phyloP scores from a whole-genome alignment of 169 alveolate species.

The Toxoplasma gondii region DNA sequence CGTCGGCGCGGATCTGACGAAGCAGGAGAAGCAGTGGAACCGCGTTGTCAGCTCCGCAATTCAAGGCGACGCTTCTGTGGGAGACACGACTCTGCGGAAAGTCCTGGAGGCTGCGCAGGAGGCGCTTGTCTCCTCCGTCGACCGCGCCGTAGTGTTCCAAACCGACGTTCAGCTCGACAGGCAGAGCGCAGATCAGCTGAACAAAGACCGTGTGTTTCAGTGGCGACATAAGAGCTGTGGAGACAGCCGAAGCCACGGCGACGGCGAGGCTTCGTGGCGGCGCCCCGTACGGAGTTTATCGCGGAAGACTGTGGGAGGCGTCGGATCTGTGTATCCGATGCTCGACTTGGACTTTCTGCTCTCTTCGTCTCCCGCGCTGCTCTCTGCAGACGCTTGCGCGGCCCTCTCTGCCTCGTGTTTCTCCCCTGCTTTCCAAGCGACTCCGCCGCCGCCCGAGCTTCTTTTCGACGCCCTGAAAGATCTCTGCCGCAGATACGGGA shows the following conservation, averaged over 20 bases:
- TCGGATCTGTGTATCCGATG: neutral
- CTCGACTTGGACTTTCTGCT: neutral
- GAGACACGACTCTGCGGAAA: neutral
- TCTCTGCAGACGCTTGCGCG: conserved; percentile 19
- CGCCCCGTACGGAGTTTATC: neutral
- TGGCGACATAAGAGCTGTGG: neutral
- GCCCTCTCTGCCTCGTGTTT: conserved; percentile 6
- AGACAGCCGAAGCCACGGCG: neutral
- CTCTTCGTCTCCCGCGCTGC: neutral
- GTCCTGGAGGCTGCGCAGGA: neutral
- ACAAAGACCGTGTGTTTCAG: neutral
- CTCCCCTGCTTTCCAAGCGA: neutral
- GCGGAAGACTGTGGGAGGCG: neutral
- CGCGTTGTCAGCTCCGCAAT: neutral
- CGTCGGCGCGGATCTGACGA: neutral
- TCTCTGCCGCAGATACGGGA: neutral
- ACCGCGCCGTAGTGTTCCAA: neutral
- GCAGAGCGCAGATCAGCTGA: neutral
- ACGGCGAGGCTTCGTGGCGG: neutral
- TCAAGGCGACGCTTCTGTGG: neutral
- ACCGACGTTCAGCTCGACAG: neutral
- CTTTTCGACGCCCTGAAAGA: neutral
- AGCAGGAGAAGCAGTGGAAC: neutral
- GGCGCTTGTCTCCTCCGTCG: neutral
- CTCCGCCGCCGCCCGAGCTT: neutral